Evolutionary conservation across 352 stramenopile genomes (phyloP), one percentile per base, ranked within the genome.

Genomic region (Achlya hypogyna): DNA sequence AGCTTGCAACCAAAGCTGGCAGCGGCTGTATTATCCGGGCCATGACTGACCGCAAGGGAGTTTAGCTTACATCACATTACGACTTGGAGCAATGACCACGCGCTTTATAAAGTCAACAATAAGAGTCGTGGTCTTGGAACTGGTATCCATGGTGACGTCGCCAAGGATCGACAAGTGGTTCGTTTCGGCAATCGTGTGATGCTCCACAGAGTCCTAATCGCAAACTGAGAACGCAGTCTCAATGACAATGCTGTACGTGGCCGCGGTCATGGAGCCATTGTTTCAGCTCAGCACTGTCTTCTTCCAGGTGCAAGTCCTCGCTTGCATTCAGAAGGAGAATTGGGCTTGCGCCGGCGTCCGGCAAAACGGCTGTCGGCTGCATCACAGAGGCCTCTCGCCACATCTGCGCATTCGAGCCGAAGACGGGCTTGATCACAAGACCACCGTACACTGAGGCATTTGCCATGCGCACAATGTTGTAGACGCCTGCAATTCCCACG

Each of bases 21-120:
- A 78, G 78, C 3, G 88, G 88, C 52, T 95, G 86, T 74, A 81
- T 95, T 69, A 93, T 96, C 71, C 87, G 88, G 49, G 82, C 85
- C 34, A 85, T 96, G 74, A 94, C 88, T 38, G 85, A 95, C 60
- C 78, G 87, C 54, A 94, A 95, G 77, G 81, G 86, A 53, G 86
- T 96, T n/a, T 96, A 74, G 53, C 20, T 42, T 23, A 25, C 34
- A 43, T 65, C 51, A 65, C 47, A 45, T 51, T 18, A 45, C 38
- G 2, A 42, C 6, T 45, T 45, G 12, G 38, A 45, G 14, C n/a
- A 45, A 10, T 45, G 38, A 56, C 49, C 2, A 38, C 25, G 31
- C 49, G 14, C 31, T 56, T 56, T 12, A 56, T 56, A 56, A 56
- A 56, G 49, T 56, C 31, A 16, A 10, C 49, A 56, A 56, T 56